A percentile compares a stretch with the other conserved stretches of the same genome.
phyloP scores from a whole-genome alignment of 176 grass and related monocot species.

The Eragrostis nindensis region DNA sequence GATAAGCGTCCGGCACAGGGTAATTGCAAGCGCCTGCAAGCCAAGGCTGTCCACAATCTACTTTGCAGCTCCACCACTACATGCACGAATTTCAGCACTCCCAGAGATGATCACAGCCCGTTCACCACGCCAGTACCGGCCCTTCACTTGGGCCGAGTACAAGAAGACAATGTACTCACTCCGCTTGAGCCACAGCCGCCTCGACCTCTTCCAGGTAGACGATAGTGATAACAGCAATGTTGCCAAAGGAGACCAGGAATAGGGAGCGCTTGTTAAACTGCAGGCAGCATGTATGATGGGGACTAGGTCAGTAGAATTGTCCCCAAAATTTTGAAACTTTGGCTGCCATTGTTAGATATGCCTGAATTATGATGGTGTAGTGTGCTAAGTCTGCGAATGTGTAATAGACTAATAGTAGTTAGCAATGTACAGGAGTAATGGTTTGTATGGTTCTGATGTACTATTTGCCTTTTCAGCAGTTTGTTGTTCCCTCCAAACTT shows the following conservation, averaged over 20 bases:
- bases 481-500: constrained; percentile 18
- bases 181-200: constrained; percentile 82
- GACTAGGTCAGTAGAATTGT: constrained; percentile 38
- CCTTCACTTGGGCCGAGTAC: constrained; percentile 97
- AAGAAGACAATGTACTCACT: constrained; percentile 95
- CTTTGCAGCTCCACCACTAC: constrained; percentile 73
- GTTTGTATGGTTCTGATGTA: constrained; percentile 43
- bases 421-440: constrained; percentile 45
- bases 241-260: constrained; percentile 37
- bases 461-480: constrained; percentile 37
- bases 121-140: constrained; percentile 47
- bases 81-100: constrained; percentile 64
- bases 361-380: constrained; percentile 31
- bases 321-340: constrained; percentile 66
- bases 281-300: constrained; percentile 34
- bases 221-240: constrained; percentile 2
- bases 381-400: constrained; percentile 11
- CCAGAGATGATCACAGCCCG: constrained; percentile 58
- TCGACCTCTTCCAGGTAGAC: constrained; percentile 67
- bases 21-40: constrained; percentile 69
- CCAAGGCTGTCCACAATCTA: constrained; percentile 87
- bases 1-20: constrained; percentile 82
- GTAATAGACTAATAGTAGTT: constrained; percentile 15
- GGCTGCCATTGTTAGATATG: constrained; percentile 30
- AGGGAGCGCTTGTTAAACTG: constrained; percentile 27